Evolutionary conservation across 306 rosid species (phyloP).

Genomic region (Coriaria nepalensis): DNA sequence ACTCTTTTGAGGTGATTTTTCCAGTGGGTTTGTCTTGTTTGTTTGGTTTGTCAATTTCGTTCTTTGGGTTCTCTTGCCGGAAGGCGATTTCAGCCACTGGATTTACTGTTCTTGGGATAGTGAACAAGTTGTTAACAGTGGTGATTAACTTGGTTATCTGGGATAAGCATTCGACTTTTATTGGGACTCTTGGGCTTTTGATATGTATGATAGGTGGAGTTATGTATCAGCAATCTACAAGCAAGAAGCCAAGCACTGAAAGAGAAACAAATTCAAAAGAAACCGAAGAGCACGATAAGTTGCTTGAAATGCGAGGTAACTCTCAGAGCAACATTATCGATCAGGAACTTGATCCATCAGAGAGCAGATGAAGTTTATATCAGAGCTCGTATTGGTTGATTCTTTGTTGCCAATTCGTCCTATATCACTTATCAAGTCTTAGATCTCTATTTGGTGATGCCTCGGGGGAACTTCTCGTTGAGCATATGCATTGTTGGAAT

Average conservation of each 20-base stretch:
- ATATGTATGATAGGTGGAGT: conserved; percentile 70
- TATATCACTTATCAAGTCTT: not conserved
- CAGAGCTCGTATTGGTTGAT: not conserved
- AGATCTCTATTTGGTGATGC: no score
- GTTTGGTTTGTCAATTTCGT: conserved; percentile 65
- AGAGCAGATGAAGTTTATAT: conserved; percentile 16
- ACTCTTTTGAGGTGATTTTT: conserved; percentile 45
- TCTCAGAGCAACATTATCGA: conserved; percentile 16
- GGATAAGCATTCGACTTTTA: conserved; percentile 76
- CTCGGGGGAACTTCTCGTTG: no score
- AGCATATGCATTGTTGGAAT: no score
- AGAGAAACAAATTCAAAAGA: conserved; percentile 24
- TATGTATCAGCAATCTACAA: conserved; percentile 64
- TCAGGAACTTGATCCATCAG: conserved; percentile 24
- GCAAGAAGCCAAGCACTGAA: conserved; percentile 38
- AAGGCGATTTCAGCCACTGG: conserved; percentile 72
- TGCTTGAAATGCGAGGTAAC: conserved; percentile 43
- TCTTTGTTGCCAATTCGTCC: not conserved
- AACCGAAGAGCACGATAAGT: conserved; percentile 36
- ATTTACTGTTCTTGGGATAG: conserved; percentile 82
- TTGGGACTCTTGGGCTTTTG: conserved; percentile 68
- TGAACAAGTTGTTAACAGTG: conserved; percentile 65
- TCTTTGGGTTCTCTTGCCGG: conserved; percentile 86
- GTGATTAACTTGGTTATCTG: conserved; percentile 62
- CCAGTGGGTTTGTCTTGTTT: conserved; percentile 65